A percentile compares a stretch with the other conserved stretches of the same genome.
phyloP scores from a whole-genome alignment of 371 early-diverging fungal species.

The Phascolomyces articulosus region DNA sequence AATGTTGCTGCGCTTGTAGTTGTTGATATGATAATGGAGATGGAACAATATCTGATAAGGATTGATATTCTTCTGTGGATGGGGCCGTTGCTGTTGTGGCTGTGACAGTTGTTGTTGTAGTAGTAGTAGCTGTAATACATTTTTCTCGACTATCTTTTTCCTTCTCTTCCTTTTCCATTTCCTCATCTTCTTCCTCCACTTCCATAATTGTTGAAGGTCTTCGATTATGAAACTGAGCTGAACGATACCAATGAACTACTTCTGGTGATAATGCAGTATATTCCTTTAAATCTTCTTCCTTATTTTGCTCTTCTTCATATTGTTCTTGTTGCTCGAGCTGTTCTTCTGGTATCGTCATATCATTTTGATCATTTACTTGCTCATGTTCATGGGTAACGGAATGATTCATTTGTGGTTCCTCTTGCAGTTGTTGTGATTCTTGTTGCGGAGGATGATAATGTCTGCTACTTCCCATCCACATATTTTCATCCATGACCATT shows the following conservation, averaged over 20 bases:
- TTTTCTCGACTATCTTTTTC: background rate
- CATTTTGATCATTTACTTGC: conserved; percentile 1
- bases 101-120: too few species aligned
- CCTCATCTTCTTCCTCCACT: background rate
- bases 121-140: conserved; percentile 2
- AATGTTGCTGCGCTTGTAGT: background rate
- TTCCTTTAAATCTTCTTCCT: conserved; percentile 10
- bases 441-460: conserved; percentile 26
- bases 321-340: too few species aligned
- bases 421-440: background rate
- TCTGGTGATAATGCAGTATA: conserved; percentile 36
- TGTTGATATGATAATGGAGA: conserved; percentile 4
- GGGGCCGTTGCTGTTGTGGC: background rate
- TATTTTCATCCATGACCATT: conserved; percentile 43
- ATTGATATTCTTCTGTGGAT: conserved; percentile 27
- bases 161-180: conserved; percentile 1
- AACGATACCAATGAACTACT: conserved; percentile 40
- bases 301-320: conserved; percentile 10
- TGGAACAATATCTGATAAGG: conserved; percentile 38
- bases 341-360: background rate
- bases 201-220: conserved; percentile 15
- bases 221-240: conserved; percentile 20
- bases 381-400: conserved; percentile 14
- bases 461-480: conserved; percentile 43
- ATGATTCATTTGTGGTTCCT: too few species aligned